A percentile compares a stretch with the other conserved stretches of the same genome.
Conservation (phyloP, 176 grass and related monocot genomes). For the Metroxylon sagu region DNA sequence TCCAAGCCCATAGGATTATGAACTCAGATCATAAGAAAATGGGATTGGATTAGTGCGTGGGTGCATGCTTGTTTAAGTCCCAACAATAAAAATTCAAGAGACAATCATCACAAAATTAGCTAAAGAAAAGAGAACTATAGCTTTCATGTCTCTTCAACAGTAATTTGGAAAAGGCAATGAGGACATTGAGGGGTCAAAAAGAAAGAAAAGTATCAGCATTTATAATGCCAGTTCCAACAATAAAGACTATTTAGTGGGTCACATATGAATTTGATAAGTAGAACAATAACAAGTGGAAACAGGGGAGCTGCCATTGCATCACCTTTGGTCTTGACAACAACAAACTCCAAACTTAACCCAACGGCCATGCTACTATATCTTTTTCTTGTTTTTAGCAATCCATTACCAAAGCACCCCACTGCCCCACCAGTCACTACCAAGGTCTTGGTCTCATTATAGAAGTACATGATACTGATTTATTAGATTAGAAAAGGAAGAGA, state of each 20-base stretch:
- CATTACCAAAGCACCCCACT: no score
- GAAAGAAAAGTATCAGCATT: conserved; percentile 5
- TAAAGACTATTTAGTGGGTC: conserved; percentile 7
- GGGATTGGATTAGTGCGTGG: background rate
- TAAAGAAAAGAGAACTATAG: background rate
- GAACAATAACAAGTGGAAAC: background rate
- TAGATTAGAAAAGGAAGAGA: background rate
- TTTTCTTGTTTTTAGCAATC: no score
- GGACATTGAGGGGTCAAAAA: conserved; percentile 15
- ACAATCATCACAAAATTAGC: background rate
- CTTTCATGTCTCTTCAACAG: conserved; percentile 7
- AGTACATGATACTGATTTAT: no score
- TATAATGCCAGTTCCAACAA: conserved; percentile 16
- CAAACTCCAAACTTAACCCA: background rate
- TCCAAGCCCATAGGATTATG: no score
- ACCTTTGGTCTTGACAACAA: background rate
- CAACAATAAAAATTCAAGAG: background rate
- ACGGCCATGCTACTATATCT: background rate
- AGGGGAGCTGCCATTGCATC: background rate
- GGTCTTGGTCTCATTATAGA: no score
- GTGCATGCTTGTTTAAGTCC: background rate
- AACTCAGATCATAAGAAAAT: no score
- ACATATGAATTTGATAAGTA: background rate
- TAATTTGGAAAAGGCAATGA: conserved; percentile 23
- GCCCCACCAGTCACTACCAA: no score